Evolutionary conservation across 2,329 filamentous ascomycete species (phyloP), one percentile per base, ranked within the genome.

Genomic region (Ophiocordyceps sinensis): DNA sequence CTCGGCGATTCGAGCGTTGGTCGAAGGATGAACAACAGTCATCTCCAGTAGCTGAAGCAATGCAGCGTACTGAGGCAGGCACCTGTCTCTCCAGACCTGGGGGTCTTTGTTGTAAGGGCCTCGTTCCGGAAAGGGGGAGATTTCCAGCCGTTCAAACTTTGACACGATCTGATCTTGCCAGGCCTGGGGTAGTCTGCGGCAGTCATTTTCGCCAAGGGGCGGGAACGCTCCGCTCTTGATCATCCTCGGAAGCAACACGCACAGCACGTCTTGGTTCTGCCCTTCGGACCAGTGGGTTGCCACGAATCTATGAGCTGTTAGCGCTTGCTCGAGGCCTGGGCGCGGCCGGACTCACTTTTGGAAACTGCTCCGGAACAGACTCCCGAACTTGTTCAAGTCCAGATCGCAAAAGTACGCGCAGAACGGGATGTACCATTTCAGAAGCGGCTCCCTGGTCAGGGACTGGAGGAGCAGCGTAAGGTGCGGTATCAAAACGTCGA

Each of bases 391-490:
- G 41, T 80, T 74, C 2, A 71, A 57, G 37, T 87, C 79, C 30
- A 93, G 67, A 41, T 85, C 74, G 0, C 85, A 80, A 49, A 91
- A 79, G 40, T 85, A 79, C 13, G 81, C 80, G 60, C 86, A 95
- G 59, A 96, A 94, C 0, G 79, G 73, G 36, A 96, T 71, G 57
- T 94, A 96, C 66, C 79, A 81, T 40, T 62, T 62, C 52, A 80
- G 75, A 51, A 88, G 71, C 1, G 71, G 70, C 36, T 82, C 76
- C 40, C 73, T 72, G 4, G 75, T 77, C 38, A 94, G 63, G 4
- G 66, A 64, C 29, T 80, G 75, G 55, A 76, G 73, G 37, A 94
- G 68, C 4, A 75, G 61, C 14, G 75, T 71, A 43, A 88, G 72
- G 31, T 75, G 72, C 1, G 84, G 75, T 35, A 94, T 78, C 30